A percentile compares a stretch with the other conserved stretches of the same genome.
phyloP scores from a whole-genome alignment of 2,329 filamentous ascomycete genomes.

The Talaromyces piceae region DNA sequence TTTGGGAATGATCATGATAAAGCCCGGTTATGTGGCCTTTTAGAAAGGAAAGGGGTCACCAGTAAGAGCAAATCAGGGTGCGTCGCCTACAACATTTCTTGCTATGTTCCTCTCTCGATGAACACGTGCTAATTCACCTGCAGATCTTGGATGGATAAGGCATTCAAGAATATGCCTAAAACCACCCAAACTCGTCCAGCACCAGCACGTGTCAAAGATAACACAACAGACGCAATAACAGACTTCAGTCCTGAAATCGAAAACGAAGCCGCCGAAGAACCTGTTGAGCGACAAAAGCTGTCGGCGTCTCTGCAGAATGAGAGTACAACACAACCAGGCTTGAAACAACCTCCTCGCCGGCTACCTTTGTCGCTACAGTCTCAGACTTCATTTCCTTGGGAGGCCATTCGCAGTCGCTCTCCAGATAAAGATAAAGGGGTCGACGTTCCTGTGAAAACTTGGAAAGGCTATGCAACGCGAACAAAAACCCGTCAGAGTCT shows the following conservation, averaged over 20 bases:
- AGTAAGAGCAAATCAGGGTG: conserved; percentile 20
- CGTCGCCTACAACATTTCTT: no score
- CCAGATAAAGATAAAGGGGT: conserved; percentile 10
- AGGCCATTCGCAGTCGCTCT: conserved; percentile 7
- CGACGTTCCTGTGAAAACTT: conserved; percentile 25
- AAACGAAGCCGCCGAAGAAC: conserved; percentile 8
- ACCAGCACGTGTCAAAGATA: conserved; percentile 12
- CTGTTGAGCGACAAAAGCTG: conserved; percentile 22
- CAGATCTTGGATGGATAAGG: conserved; percentile 28
- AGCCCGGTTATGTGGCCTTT: conserved; percentile 14
- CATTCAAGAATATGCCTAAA: conserved; percentile 18
- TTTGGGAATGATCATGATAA: conserved; percentile 18
- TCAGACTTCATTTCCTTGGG: conserved; percentile 1
- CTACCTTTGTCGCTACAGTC: conserved; percentile 2
- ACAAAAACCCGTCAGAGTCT: conserved; percentile 20
- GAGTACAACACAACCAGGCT: conserved; percentile 9
- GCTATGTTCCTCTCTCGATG: not conserved
- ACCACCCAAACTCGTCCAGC: conserved; percentile 2
- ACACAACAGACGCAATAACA: conserved; percentile 4
- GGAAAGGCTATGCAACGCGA: conserved; percentile 20
- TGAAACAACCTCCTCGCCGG: conserved; percentile 10
- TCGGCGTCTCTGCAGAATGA: conserved; percentile 23
- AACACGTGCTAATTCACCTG: conserved; percentile 11
- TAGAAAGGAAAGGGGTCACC: conserved; percentile 12
- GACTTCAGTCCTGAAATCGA: conserved; percentile 3